Evolutionary conservation across 2,329 filamentous ascomycete species (phyloP), one percentile per base, ranked within the genome.

Genomic region (Thielaviopsis ethacetica): DNA sequence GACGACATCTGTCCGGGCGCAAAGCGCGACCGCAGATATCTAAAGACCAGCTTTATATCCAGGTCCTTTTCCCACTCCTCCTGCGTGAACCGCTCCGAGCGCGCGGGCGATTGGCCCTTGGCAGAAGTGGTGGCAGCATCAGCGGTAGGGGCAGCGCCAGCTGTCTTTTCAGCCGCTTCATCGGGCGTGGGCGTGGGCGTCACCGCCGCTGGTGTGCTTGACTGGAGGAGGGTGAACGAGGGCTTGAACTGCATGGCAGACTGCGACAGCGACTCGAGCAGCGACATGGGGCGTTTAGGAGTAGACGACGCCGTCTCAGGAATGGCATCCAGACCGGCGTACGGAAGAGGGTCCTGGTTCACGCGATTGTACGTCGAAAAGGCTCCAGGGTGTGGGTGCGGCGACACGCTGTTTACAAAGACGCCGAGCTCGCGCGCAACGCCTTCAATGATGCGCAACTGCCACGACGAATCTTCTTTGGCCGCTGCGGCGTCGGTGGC

Each of bases 11-110:
- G 74, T 60, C 81, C 76, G 10, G 53, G 54, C 3, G 53, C 59
- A 69, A 95, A 91, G 61, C 88, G 83, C 19, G 82, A 86, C 60
- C 84, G 81, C 30, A 95, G 77, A 67, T 93, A 97, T 54, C 84
- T 83, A 73, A 97, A 97, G 38, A 97, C 87, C 69, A 95, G 86
- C 67, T 86, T 87, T 63, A 96, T 81, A 66, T 97, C 91, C 5
- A 97, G 78, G 58, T 95, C 88, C 62, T 85, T 84, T 71, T 97
- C 91, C 93, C 93, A 98, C 67, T 95, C 93, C 41, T 93, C 87
- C 65, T 88, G 76, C 1, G 78, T 80, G 62, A 82, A 82, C 0
- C 69, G 62, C 3, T 64, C 64, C 19, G 62, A 50, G 27, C 58
- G 22, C 19, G 12, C 22, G 13, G 55, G 44, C 9, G 57, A 24